phyloP scores from a whole-genome alignment of 345 rosid genomes.

The Heritiera fomes region DNA sequence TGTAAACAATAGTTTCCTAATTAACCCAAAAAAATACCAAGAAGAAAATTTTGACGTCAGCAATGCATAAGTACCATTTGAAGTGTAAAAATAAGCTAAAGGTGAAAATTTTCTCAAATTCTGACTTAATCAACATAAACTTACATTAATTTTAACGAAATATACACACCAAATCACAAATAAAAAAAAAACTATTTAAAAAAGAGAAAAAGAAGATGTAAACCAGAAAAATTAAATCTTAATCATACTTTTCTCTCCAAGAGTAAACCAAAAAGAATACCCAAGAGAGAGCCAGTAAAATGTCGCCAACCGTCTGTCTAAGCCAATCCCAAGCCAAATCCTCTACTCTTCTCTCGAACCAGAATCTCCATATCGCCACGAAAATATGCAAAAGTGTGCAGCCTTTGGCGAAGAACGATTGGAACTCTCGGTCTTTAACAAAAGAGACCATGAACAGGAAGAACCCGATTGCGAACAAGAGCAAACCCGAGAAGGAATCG shows the following conservation, averaged over 20 bases:
- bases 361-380: conserved; percentile 61
- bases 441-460: conserved; percentile 67
- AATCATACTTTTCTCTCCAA: conserved; percentile 79
- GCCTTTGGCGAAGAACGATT: conserved; percentile 67
- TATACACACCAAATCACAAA: conserved; percentile 9
- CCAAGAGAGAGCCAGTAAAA: conserved; percentile 62
- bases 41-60: not conserved
- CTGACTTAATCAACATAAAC: not conserved
- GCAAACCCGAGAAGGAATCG: conserved; percentile 72
- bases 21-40: not conserved
- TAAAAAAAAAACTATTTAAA: not conserved
- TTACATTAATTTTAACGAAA: not conserved
- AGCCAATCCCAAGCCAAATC: conserved; percentile 65
- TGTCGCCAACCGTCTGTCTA: conserved; percentile 58
- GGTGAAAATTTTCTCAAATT: not conserved
- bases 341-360: conserved; percentile 59
- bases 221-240: not conserved
- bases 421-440: conserved; percentile 56
- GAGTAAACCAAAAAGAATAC: conserved; percentile 61
- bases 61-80: not conserved
- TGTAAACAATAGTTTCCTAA: not conserved
- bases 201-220: not conserved
- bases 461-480: conserved; percentile 60
- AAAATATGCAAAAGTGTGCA: conserved; percentile 49
- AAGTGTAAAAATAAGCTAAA: not conserved